phyloP scores from a whole-genome alignment of 192 early-diverging fungal species.

The Coemansia umbellata region DNA sequence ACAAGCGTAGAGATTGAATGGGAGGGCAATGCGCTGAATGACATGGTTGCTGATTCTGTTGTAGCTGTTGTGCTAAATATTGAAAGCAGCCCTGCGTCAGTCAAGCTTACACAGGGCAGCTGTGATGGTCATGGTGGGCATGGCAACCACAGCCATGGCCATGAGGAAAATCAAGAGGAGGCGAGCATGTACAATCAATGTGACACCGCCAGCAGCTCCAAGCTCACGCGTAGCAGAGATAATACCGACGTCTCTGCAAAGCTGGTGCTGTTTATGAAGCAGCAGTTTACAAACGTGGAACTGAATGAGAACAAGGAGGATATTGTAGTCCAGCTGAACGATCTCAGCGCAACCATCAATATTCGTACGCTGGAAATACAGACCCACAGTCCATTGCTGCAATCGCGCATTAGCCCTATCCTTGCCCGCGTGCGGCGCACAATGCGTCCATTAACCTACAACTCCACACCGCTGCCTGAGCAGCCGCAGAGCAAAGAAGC shows the following conservation, averaged over 20 bases:
- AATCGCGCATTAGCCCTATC: slow-evolving; percentile 28
- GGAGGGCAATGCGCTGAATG: slow-evolving; percentile 86
- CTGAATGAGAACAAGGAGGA: slow-evolving; percentile 7
- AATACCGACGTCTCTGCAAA: slow-evolving; percentile 16
- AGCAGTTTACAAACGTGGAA: slow-evolving; percentile 39
- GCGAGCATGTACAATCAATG: not conserved
- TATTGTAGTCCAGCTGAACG: slow-evolving; percentile 25
- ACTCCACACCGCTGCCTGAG: slow-evolving; percentile 22
- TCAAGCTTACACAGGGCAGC: slow-evolving; percentile 58
- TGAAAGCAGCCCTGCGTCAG: slow-evolving; percentile 83
- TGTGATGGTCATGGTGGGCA: slow-evolving; percentile 31
- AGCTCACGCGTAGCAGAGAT: slow-evolving; percentile 11
- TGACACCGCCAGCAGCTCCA: not conserved
- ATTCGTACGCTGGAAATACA: slow-evolving; percentile 22
- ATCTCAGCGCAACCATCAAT: slow-evolving; percentile 13
- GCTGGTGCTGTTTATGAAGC: slow-evolving; percentile 35
- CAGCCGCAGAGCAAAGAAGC: no score
- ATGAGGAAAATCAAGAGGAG: not conserved
- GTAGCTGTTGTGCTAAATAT: slow-evolving; percentile 80
- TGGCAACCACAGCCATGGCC: not conserved
- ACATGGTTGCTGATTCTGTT: slow-evolving; percentile 95
- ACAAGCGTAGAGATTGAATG: slow-evolving; percentile 74
- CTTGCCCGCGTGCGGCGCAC: slow-evolving; percentile 32
- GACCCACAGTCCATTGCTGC: slow-evolving; percentile 31
- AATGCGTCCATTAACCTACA: slow-evolving; percentile 34